phyloP scores from a whole-genome alignment of 805 yeast genomes.

The Maudiozyma barnettii region DNA sequence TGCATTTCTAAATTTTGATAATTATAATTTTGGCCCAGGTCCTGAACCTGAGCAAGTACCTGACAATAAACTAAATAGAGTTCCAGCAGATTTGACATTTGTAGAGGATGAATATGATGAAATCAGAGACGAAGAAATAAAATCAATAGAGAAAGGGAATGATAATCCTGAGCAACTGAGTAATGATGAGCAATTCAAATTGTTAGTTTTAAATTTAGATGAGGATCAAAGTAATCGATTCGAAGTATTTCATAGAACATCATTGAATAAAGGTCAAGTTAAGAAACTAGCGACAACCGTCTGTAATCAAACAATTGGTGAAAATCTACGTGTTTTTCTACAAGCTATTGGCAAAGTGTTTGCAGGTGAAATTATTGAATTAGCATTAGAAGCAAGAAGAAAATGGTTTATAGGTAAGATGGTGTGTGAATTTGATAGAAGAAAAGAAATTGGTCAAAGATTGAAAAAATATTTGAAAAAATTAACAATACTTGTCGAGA shows the following conservation, averaged over 20 bases:
- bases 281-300: conserved; percentile 72
- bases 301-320: conserved; percentile 70
- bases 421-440: conserved; percentile 31
- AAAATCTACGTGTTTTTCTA: conserved; percentile 66
- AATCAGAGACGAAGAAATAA: conserved; percentile 1
- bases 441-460: conserved; percentile 31
- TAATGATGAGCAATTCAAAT: conserved; percentile 48
- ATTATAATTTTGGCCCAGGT: neutral
- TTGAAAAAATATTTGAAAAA: conserved; percentile 31
- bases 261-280: conserved; percentile 61
- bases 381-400: conserved; percentile 64
- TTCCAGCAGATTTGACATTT: conserved; percentile 20
- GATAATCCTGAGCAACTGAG: conserved; percentile 25
- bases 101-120: conserved; percentile 21
- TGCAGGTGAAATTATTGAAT: conserved; percentile 81
- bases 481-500: conserved; percentile 25
- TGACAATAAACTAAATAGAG: conserved; percentile 13
- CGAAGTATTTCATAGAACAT: conserved; percentile 77
- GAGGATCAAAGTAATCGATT: conserved; percentile 80
- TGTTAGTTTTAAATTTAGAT: conserved; percentile 64
- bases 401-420: conserved; percentile 38
- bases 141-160: conserved; percentile 3
- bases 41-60: conserved; percentile 2
- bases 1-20: conserved; percentile 7
- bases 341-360: conserved; percentile 84